Evolutionary conservation across 176 grass and related monocot species (phyloP).

Genomic region (Oryza coarctata): DNA sequence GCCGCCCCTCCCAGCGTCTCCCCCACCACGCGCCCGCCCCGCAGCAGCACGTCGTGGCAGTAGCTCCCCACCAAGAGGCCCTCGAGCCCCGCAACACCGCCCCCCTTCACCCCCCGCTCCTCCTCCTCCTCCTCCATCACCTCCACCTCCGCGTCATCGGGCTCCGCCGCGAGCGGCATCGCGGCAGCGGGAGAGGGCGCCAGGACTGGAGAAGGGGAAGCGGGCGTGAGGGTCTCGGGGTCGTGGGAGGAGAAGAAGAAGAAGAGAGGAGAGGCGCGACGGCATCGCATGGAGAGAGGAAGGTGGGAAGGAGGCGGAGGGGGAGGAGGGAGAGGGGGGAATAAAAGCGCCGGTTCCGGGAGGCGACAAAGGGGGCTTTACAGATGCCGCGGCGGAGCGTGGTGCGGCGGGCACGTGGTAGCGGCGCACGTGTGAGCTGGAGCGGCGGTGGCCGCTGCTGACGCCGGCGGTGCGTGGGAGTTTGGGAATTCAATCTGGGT

Average conservation of each 20-base stretch:
- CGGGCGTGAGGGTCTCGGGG: background rate
- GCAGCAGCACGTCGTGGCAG: constrained; percentile 94
- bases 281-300: constrained; percentile 30
- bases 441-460: constrained; percentile 31
- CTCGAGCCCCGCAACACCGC: background rate
- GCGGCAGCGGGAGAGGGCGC: constrained; percentile 23
- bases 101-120: background rate
- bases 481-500: background rate
- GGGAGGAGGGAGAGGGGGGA: too few relatives aligned
- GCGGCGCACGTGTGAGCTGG: constrained; percentile 45
- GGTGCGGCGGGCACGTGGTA: constrained; percentile 31
- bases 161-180: constrained; percentile 24
- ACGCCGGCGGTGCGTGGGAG: constrained; percentile 30
- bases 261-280: constrained; percentile 27
- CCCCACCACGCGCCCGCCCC: constrained; percentile 55
- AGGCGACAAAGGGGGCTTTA: constrained; percentile 36
- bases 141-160: constrained; percentile 1
- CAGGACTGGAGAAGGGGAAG: background rate
- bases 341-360: constrained; percentile 47
- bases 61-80: constrained; percentile 85
- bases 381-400: constrained; percentile 36
- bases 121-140: background rate
- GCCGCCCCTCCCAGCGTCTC: constrained; percentile 82
- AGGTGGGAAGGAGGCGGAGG: too few relatives aligned
- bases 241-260: background rate